Base-by-base conservation (phyloP, 352 stramenopile genomes). In the Phytophthora idaei region DNA sequence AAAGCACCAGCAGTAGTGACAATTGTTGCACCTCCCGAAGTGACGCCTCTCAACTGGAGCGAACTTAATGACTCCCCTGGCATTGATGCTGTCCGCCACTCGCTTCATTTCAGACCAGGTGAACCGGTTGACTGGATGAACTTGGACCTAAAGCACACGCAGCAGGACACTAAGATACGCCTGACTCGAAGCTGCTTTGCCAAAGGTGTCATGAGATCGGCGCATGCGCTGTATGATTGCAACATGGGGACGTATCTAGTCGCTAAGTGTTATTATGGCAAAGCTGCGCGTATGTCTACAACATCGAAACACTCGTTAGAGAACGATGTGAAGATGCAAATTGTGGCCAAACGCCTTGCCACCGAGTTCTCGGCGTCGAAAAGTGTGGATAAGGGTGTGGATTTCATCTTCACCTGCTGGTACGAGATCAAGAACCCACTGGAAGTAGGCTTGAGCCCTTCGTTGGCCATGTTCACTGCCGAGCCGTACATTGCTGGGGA, bases 391-490 rank as follows among this genome's bases (percentile, higher is more conserved):
- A 64, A 71, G 11, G 56, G 57, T 3, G 73, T 84, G 28, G 74
- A 83, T 57, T 83, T 85, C 39, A 74, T 82, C 29, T 78, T 65
- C 36, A 80, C 76, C 28, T 82, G 69, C 51, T 69, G 65, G 76
- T 85, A 78, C 51, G 76, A 81, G 59, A 62, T 81, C 41, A 69
- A 72, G 25, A 55, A 70, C 27, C 59, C 52, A 27, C 36, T 15
- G 11, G 28, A 51, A 6, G 52, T 34, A 4, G 74, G 63, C 3
- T 46, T 70, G 5, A 37, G n/a, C 27, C 4, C 42, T 4, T 49
- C 62, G 1, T 76, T 76, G 70, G 31, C 64, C 6, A 46, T 62
- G 46, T 75, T 83, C 36, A 83, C 74, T 2, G 74, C 74, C 4
- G 74, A 85, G 36, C 71, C 77, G 21, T 79, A 72, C 37, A 76